Conservation (phyloP, 2,329 filamentous ascomycete genomes). For the Aspergillus thermomutatus region DNA sequence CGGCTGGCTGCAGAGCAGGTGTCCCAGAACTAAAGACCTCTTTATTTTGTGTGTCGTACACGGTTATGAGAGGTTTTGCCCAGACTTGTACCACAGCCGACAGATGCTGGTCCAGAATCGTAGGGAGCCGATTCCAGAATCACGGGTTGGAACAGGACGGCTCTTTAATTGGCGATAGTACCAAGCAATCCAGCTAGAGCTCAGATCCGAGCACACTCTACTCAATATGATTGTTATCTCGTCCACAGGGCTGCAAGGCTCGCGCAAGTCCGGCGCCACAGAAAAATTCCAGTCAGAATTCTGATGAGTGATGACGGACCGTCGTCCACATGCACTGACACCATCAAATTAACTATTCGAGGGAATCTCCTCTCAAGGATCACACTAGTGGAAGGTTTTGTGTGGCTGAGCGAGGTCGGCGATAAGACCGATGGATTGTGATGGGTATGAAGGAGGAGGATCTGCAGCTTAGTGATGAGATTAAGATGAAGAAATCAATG, state of each 20-base stretch:
- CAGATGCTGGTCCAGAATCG: neutral
- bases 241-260: neutral
- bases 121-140: neutral
- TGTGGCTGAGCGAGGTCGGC: neutral
- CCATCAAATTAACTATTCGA: neutral
- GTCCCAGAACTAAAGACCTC: neutral
- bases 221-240: neutral
- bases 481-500: neutral
- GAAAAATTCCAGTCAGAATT: neutral
- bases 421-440: neutral
- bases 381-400: neutral
- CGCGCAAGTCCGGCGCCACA: neutral
- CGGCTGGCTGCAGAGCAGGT: constrained; percentile 5
- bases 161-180: neutral
- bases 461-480: neutral
- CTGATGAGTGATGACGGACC: neutral
- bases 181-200: neutral
- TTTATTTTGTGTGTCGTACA: neutral
- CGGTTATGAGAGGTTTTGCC: neutral
- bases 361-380: neutral
- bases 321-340: neutral
- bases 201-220: neutral
- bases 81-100: neutral
- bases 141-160: neutral
- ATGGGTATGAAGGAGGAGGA: neutral